These are phyloP conservation scores for Leccinellum luteum DNA, from an alignment of 768 basidiomycete species.

Conservation along the genomic window DNA sequence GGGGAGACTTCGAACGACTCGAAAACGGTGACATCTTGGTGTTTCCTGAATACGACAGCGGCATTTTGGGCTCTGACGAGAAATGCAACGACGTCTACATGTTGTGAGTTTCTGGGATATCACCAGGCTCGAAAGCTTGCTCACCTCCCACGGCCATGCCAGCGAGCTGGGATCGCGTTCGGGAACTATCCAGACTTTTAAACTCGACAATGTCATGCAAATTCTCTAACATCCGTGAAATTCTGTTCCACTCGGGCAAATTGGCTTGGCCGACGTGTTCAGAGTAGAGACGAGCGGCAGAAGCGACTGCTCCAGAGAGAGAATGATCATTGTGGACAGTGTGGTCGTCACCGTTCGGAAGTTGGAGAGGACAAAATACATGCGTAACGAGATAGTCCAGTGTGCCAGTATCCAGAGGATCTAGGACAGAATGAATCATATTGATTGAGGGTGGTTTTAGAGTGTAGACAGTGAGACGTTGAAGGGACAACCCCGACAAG, in stretches of 20 bases:
- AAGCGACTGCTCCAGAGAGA: slow-evolving; percentile 22
- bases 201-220: slow-evolving; percentile 3
- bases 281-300: slow-evolving; percentile 19
- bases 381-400: slow-evolving; percentile 34
- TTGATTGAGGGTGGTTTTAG: background rate
- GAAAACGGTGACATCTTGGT: background rate
- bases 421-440: background rate
- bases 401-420: background rate
- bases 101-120: background rate
- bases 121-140: background rate
- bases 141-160: slow-evolving; percentile 9
- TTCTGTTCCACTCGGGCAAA: background rate
- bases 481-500: background rate
- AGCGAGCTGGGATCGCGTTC: slow-evolving; percentile 2
- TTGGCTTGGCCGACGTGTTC: background rate
- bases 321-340: slow-evolving; percentile 23
- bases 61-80: background rate
- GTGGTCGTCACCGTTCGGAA: slow-evolving; percentile 34
- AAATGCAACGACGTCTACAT: slow-evolving; percentile 31
- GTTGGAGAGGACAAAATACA: slow-evolving; percentile 35
- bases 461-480: background rate
- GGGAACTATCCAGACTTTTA: slow-evolving; percentile 5
- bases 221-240: background rate
- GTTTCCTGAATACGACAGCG: background rate
- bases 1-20: slow-evolving; percentile 47